Evolutionary conservation across 768 basidiomycete genomes (phyloP).

Genomic region (Calocybe cyanea): DNA sequence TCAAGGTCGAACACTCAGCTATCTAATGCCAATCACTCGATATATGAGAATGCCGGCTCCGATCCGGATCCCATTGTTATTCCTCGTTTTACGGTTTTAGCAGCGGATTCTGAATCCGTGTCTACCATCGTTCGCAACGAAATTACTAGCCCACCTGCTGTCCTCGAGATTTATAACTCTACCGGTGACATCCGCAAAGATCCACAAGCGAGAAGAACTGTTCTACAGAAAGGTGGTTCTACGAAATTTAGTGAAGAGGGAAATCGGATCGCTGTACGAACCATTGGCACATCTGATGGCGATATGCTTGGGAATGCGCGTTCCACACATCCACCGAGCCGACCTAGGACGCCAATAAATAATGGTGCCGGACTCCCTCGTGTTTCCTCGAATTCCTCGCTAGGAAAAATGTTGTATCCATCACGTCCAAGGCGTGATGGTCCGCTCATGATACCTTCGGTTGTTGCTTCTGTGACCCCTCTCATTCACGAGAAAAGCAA

Average conservation of each 20-base stretch:
- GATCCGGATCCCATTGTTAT: conserved; percentile 53
- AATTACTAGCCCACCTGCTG: conserved; percentile 35
- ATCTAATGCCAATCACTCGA: conserved; percentile 8
- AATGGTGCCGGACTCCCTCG: conserved; percentile 23
- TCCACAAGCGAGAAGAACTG: conserved; percentile 60
- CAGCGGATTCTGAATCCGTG: conserved; percentile 60
- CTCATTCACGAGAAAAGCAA: conserved; percentile 28
- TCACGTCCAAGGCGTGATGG: conserved; percentile 44
- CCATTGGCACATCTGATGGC: conserved; percentile 22
- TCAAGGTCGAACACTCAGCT: conserved; percentile 21
- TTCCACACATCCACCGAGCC: conserved; percentile 18
- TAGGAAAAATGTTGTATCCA: conserved; percentile 21
- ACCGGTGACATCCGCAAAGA: conserved; percentile 51
- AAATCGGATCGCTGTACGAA: conserved; percentile 52
- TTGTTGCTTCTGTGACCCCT: conserved; percentile 50
- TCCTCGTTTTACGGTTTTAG: conserved; percentile 67
- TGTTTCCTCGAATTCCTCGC: conserved; percentile 22
- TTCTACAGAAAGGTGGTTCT: conserved; percentile 55
- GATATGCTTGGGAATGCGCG: conserved; percentile 22
- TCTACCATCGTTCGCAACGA: conserved; percentile 61
- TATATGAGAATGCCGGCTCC: conserved; percentile 19
- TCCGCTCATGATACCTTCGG: conserved; percentile 58
- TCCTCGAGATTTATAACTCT: conserved; percentile 61
- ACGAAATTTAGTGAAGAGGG: conserved; percentile 63
- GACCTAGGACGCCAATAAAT: conserved; percentile 34